phyloP scores from a whole-genome alignment of 345 rosid genomes.

The Luvunga scandens region DNA sequence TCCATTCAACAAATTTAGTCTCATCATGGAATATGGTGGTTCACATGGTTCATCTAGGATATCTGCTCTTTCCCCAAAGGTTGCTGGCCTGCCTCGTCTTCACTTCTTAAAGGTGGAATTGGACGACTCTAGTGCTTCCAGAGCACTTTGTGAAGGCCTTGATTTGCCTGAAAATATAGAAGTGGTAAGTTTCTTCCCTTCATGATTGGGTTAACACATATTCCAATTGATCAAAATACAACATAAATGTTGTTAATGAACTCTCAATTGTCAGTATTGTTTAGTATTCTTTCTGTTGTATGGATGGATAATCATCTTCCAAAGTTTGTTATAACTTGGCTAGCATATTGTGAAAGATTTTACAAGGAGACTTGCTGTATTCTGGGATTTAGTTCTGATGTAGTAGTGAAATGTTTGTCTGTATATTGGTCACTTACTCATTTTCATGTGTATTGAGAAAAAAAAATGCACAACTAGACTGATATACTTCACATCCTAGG shows the following conservation, averaged over 20 bases:
- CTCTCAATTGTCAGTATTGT: not conserved
- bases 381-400: not conserved
- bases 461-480: not conserved
- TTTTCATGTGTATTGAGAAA: conserved; percentile 2
- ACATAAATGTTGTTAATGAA: not conserved
- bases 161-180: conserved; percentile 26
- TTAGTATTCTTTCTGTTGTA: not conserved
- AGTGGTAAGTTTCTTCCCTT: conserved; percentile 31
- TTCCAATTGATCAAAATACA: conserved; percentile 5
- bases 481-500: conserved; percentile 32
- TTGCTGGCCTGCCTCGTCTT: conserved; percentile 34
- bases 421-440: conserved; percentile 5
- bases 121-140: conserved; percentile 39
- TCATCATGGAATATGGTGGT: conserved; percentile 64
- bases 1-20: conserved; percentile 45
- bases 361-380: not conserved
- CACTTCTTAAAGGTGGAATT: conserved; percentile 55
- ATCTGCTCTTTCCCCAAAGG: conserved; percentile 27
- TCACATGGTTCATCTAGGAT: conserved; percentile 40
- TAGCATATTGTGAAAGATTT: not conserved
- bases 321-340: not conserved
- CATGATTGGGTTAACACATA: not conserved
- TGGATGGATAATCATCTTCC: not conserved
- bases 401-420: not conserved
- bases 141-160: conserved; percentile 55